Conservation (phyloP, 2,329 filamentous ascomycete species). For the Xylaria hypoxylon region DNA sequence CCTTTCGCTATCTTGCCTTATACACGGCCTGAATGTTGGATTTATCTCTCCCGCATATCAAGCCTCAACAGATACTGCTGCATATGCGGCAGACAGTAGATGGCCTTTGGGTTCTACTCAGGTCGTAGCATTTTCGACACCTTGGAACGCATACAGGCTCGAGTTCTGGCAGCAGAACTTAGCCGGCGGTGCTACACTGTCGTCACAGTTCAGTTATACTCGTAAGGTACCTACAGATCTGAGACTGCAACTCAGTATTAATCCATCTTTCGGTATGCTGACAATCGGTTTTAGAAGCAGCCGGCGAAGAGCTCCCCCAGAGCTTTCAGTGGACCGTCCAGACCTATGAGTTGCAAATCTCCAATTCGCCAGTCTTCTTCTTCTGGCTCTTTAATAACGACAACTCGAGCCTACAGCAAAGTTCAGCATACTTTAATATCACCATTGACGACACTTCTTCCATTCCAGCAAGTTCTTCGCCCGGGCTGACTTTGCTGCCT, state of each 20-base stretch:
- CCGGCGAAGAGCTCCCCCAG: background rate
- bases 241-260: background rate
- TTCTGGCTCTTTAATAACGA: conserved; percentile 25
- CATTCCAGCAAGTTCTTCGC: background rate
- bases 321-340: conserved; percentile 32
- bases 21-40: background rate
- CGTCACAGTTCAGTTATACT: conserved; percentile 11
- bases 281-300: background rate
- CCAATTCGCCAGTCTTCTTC: conserved; percentile 29
- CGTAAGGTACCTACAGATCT: conserved; percentile 5
- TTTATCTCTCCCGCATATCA: conserved; percentile 21
- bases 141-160: conserved; percentile 19
- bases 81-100: background rate
- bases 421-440: conserved; percentile 29
- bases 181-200: background rate
- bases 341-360: conserved; percentile 28
- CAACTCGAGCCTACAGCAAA: background rate
- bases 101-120: conserved; percentile 29
- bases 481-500: background rate
- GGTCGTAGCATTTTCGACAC: conserved; percentile 9
- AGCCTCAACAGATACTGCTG: background rate
- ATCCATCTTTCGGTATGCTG: background rate
- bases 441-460: background rate
- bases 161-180: conserved; percentile 27
- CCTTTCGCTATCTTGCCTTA: background rate